Evolutionary conservation across 2,329 filamentous ascomycete species (phyloP), one percentile per base, ranked within the genome.

Genomic region (Colletotrichum tropicicola): DNA sequence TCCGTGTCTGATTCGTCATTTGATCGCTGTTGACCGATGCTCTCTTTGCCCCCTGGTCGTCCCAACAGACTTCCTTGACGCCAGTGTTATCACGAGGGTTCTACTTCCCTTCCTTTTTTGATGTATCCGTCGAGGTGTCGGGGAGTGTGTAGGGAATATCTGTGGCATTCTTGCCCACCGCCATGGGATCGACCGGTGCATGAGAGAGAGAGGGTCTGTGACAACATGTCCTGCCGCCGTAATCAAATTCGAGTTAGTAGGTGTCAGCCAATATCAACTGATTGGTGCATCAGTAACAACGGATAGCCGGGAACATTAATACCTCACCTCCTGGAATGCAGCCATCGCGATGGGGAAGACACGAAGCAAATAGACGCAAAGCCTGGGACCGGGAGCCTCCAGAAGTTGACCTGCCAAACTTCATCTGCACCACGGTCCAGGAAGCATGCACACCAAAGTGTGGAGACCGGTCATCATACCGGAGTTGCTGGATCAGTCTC

Each of bases 321-420:
- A 49, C 43, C 47, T 65, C 49, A 43, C 21, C 21, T 49, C 17
- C 25, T 27, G 44, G 49, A 61, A 55, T 61, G 61, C 57, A 32
- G n/a, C 27, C 35, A 44, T 51, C 17, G 19, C 13, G 41, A 35
- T 55, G 43, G 44, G 35, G 43, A 37, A 61, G 48, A 30, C 48
- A 23, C 10, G 44, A 59, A 21, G 55, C 30, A 30, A 13, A 52
- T 35, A 9, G 32, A 32, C 12, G 55, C 27, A 21, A 45, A 44
- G 21, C 35, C 61, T 37, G 35, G 32, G 41, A 47, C 41, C 35
- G 13, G 32, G 35, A 49, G 55, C 48, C 15, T 47, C n/a, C 41
- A 21, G 23, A 51, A 44, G 19, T 23, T 19, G 21, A 19, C 54
- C 21, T 58, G 44, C 43, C 28, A 56, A 37, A 47, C 53, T 56